Base-by-base conservation (phyloP, 2,329 filamentous ascomycete species). In the Aspergillus quadricinctus region DNA sequence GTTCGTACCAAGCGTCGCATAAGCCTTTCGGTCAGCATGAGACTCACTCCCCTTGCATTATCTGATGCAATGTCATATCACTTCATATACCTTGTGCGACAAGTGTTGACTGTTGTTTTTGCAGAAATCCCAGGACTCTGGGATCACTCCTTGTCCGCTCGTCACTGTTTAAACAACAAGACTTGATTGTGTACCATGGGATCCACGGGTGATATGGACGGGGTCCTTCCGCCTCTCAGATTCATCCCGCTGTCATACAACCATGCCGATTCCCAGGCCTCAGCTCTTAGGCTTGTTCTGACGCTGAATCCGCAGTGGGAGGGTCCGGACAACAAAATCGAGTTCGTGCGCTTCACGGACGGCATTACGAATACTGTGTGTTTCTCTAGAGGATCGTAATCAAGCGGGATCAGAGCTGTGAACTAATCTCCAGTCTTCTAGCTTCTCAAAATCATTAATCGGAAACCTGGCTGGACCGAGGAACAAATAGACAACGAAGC, bases 301-400 rank as follows among this genome's bases (percentile, higher is more conserved):
- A 83, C 89, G 28, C 80, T 97, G 59, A 84, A 88, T 57, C 92
- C 92, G 10, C 86, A 95, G 66, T 99, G 94, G 94, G 82, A 86
- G 64, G 81, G 83, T 49, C 79, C 83, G 37, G 85, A 87, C 62
- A 88, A 89, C 56, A 83, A 87, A 46, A 82, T 99, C 66, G 87
- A 94, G 68, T 90, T 97, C 70, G 82, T 91, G 64, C 88, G 89
- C 62, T 99, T 97, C 79, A 99, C 92, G 41, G 94, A 99, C 69
- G 94, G 94, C 70, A 99, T 97, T 77, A 99, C 94, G 64, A 99
- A 99, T 77, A 97, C 92, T 62, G 83, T 85, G 76, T 64, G 81
- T 80, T 54, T 23, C 41, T 46, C 43, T 25, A 46, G 19, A 11
- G 43, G 19, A 25, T 46, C 21, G 21, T 46, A 23, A 46, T 14